Evolutionary conservation across 2,329 filamentous ascomycete genomes (phyloP).

Genomic region (Thermothelomyces thermophilus): DNA sequence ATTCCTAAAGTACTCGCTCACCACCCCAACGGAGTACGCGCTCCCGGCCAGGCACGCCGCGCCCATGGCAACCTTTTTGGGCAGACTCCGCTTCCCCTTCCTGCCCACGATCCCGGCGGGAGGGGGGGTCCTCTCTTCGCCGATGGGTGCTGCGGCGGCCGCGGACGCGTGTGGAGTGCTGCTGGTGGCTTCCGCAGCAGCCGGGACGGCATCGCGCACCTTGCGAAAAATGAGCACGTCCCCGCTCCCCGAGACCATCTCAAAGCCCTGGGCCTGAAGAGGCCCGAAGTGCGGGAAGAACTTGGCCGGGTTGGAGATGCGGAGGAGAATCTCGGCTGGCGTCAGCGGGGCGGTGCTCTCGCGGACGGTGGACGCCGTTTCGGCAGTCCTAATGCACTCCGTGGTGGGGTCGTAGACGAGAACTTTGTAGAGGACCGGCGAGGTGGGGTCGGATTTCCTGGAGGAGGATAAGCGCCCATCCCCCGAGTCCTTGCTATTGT

Average conservation of each 20-base stretch:
- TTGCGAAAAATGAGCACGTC: constrained; percentile 63
- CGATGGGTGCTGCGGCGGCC: not conserved
- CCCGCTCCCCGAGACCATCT: constrained; percentile 56
- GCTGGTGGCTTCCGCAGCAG: too few relatives aligned
- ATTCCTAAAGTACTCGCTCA: constrained; percentile 51
- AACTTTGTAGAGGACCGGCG: constrained; percentile 50
- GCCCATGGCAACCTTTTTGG: constrained; percentile 46
- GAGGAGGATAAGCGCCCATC: not conserved
- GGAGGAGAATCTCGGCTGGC: constrained; percentile 53
- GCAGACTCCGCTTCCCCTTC: constrained; percentile 32
- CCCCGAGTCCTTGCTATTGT: constrained; percentile 1
- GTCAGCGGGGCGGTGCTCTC: constrained; percentile 45
- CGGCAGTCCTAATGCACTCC: constrained; percentile 51
- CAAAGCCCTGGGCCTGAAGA: constrained; percentile 56
- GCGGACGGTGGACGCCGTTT: constrained; percentile 51
- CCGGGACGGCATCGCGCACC: constrained; percentile 33
- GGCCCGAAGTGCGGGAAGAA: constrained; percentile 58
- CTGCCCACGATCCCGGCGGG: not conserved
- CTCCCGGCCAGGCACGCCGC: constrained; percentile 49
- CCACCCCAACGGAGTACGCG: constrained; percentile 52
- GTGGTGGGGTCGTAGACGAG: constrained; percentile 58
- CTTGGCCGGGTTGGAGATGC: constrained; percentile 55
- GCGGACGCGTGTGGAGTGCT: too few relatives aligned
- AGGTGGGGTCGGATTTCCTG: constrained; percentile 9
- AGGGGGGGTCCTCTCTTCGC: not conserved